Conservation (phyloP, 768 basidiomycete genomes). For the Tylopilus balloui region DNA sequence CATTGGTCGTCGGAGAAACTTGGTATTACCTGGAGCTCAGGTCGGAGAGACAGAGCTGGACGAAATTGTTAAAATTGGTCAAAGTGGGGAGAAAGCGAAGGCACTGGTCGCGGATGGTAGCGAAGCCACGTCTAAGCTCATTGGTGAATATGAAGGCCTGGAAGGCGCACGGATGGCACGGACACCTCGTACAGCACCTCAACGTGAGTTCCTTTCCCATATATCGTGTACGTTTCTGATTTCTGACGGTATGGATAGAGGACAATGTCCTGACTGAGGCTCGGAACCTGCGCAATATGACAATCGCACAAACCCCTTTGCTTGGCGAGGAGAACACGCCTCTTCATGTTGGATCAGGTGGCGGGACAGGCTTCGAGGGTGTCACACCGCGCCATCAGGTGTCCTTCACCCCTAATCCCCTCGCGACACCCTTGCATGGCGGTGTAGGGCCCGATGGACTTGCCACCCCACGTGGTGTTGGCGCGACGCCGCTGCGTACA, state of each 20-base stretch:
- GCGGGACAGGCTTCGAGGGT: slow-evolving; percentile 89
- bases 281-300: slow-evolving; percentile 92
- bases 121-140: slow-evolving; percentile 77
- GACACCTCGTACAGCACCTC: slow-evolving; percentile 91
- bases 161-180: slow-evolving; percentile 87
- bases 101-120: slow-evolving; percentile 77
- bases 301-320: slow-evolving; percentile 85
- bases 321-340: slow-evolving; percentile 98
- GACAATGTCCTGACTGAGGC: slow-evolving; percentile 95
- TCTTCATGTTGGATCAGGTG: slow-evolving; percentile 64
- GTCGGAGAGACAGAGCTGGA: slow-evolving; percentile 94
- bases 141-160: slow-evolving; percentile 91
- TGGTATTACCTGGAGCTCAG: slow-evolving; percentile 83
- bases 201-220: slow-evolving; percentile 54
- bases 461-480: slow-evolving; percentile 51
- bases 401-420: slow-evolving; percentile 93
- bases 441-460: slow-evolving; percentile 43
- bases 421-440: slow-evolving; percentile 74
- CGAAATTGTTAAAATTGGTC: slow-evolving; percentile 97
- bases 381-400: slow-evolving; percentile 92
- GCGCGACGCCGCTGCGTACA: slow-evolving; percentile 86
- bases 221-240: slow-evolving; percentile 8
- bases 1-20: slow-evolving; percentile 80
- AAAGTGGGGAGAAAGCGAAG: slow-evolving; percentile 85
- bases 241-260: slow-evolving; percentile 45